Percentiles rank a stretch among this genome's conserved stretches.
These are phyloP conservation scores for Physcomitrellopsis africana DNA, from an alignment of 225 moss, liverwort and hornwort species.

Conservation along the genomic window DNA sequence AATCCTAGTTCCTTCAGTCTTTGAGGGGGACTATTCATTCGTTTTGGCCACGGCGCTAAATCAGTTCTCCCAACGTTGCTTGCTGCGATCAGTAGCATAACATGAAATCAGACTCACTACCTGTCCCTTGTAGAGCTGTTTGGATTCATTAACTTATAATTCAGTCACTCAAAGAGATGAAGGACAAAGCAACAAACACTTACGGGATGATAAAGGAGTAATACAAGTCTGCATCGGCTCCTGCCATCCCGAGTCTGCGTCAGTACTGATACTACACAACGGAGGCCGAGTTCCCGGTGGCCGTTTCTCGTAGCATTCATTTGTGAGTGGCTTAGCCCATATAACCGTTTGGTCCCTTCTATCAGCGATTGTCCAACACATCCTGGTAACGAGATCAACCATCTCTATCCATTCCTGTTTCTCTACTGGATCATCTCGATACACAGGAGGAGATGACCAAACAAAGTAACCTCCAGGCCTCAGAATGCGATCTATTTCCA, in stretches of 20 bases:
- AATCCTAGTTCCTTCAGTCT: slow-evolving; percentile 76
- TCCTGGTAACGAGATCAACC: slow-evolving; percentile 74
- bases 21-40: slow-evolving; percentile 60
- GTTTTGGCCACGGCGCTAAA: slow-evolving; percentile 76
- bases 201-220: slow-evolving; percentile 83
- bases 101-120: slow-evolving; percentile 8
- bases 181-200: slow-evolving; percentile 39
- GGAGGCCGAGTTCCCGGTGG: slow-evolving; percentile 77
- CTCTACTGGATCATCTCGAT: slow-evolving; percentile 71
- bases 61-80: slow-evolving; percentile 47
- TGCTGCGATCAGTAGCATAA: slow-evolving; percentile 52
- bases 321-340: slow-evolving; percentile 82
- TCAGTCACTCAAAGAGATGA: not conserved
- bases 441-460: slow-evolving; percentile 95
- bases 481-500: slow-evolving; percentile 90
- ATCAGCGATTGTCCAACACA: slow-evolving; percentile 93
- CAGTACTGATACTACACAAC: slow-evolving; percentile 72
- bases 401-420: slow-evolving; percentile 84
- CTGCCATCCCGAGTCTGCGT: slow-evolving; percentile 81
- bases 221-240: slow-evolving; percentile 91
- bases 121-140: not conserved
- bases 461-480: slow-evolving; percentile 92
- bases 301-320: slow-evolving; percentile 91
- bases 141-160: not conserved
- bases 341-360: slow-evolving; percentile 94